These are phyloP conservation scores for Nakaseomyces bracarensis DNA, from an alignment of 1,139 yeast genomes.

Conservation along the genomic window DNA sequence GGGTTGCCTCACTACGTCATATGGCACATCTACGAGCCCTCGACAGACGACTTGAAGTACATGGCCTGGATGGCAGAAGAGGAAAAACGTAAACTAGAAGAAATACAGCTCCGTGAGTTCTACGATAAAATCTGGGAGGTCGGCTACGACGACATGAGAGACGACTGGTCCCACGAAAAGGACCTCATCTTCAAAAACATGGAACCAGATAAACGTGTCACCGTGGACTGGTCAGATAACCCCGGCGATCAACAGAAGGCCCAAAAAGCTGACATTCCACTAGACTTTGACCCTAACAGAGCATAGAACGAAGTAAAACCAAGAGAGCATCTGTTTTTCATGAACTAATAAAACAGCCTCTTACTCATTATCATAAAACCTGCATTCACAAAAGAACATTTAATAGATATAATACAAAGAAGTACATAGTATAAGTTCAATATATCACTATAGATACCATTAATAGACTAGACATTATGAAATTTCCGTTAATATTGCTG, in stretches of 20 bases:
- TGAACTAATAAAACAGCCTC: no score
- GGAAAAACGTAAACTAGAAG: slow-evolving; percentile 65
- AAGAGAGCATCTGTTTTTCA: not conserved
- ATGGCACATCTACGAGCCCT: slow-evolving; percentile 84
- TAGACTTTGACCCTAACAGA: slow-evolving; percentile 15
- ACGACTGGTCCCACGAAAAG: slow-evolving; percentile 61
- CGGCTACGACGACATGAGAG: slow-evolving; percentile 67
- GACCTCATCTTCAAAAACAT: slow-evolving; percentile 63
- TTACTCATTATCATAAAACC: no score
- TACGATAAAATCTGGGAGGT: slow-evolving; percentile 68
- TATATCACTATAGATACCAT: no score
- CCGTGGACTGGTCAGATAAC: slow-evolving; percentile 61
- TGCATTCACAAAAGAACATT: no score
- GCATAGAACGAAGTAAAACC: not conserved
- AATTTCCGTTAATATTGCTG: no score
- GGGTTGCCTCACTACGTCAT: slow-evolving; percentile 86
- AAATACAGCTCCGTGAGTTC: slow-evolving; percentile 54
- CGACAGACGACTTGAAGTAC: slow-evolving; percentile 76
- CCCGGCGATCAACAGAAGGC: slow-evolving; percentile 31
- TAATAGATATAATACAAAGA: no score
- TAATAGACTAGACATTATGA: no score
- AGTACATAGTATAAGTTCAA: no score
- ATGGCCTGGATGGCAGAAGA: slow-evolving; percentile 97
- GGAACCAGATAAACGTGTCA: slow-evolving; percentile 36
- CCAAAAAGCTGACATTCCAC: slow-evolving; percentile 10